phyloP scores from a whole-genome alignment of 805 yeast genomes.

The Kluyveromyces aestuarii region DNA sequence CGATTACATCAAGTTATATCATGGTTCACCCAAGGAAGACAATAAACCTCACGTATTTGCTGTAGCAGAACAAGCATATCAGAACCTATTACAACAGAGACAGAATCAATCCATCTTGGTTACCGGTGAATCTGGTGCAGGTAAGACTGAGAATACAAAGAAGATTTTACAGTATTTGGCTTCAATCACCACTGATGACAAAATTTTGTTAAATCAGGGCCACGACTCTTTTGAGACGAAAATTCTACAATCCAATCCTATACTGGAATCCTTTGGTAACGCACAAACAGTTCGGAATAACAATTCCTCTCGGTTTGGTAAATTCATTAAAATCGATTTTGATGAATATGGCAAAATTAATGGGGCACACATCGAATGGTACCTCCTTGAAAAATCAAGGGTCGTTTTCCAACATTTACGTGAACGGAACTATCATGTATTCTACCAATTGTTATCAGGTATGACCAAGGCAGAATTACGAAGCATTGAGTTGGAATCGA shows the following conservation, averaged over 20 bases:
- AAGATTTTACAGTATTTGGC: slow-evolving; percentile 88
- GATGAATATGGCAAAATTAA: slow-evolving; percentile 51
- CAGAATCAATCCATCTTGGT: slow-evolving; percentile 86
- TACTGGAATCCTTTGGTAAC: slow-evolving; percentile 92
- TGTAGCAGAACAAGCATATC: slow-evolving; percentile 76
- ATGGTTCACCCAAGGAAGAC: slow-evolving; percentile 35
- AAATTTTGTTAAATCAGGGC: slow-evolving; percentile 8
- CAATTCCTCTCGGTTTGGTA: slow-evolving; percentile 95
- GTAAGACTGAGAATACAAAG: slow-evolving; percentile 95
- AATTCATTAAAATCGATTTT: slow-evolving; percentile 83
- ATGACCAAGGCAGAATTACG: slow-evolving; percentile 41
- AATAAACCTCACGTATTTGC: slow-evolving; percentile 85
- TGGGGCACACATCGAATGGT: slow-evolving; percentile 94
- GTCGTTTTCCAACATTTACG: slow-evolving; percentile 64
- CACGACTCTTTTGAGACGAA: slow-evolving; percentile 61
- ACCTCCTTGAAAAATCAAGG: slow-evolving; percentile 85
- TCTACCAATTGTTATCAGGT: slow-evolving; percentile 78
- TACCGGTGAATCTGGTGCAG: slow-evolving; percentile 99
- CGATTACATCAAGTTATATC: slow-evolving; percentile 49
- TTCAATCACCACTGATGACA: slow-evolving; percentile 45
- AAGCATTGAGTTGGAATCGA: slow-evolving; percentile 34
- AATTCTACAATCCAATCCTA: slow-evolving; percentile 90
- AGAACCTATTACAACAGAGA: slow-evolving; percentile 56
- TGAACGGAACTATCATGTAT: slow-evolving; percentile 91
- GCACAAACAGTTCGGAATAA: slow-evolving; percentile 91